These are phyloP conservation scores for Vitellaria paradoxa DNA, from an alignment of 179 eudicot species.

Conservation along the genomic window DNA sequence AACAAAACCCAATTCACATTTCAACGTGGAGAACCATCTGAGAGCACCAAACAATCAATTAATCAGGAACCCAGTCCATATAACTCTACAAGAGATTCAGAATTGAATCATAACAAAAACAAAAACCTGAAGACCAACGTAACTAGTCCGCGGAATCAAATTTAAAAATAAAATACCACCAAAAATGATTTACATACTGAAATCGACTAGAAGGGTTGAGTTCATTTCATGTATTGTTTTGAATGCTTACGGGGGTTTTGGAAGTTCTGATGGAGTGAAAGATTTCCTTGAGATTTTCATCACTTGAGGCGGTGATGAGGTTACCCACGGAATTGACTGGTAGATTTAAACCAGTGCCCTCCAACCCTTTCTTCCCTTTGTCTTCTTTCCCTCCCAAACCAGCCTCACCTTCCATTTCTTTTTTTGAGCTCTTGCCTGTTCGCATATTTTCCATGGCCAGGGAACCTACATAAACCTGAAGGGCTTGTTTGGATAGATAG, in stretches of 20 bases:
- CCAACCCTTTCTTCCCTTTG: constrained; percentile 13
- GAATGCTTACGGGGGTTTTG: constrained; percentile 53
- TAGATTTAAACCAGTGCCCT: constrained; percentile 11
- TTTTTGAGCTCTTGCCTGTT: not conserved
- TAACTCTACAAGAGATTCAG: not conserved
- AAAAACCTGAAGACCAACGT: not conserved
- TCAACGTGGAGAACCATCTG: not conserved
- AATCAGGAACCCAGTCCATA: not conserved
- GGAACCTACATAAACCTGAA: too few relatives aligned
- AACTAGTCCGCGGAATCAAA: not conserved
- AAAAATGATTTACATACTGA: not conserved
- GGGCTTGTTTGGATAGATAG: too few relatives aligned
- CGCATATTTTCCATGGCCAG: too few relatives aligned
- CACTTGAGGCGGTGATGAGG: constrained; percentile 48
- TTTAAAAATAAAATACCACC: not conserved
- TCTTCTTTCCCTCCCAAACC: constrained; percentile 10
- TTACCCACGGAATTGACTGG: constrained; percentile 31
- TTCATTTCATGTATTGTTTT: not conserved
- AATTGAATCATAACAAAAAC: not conserved
- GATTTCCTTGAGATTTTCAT: constrained; percentile 50
- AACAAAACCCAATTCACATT: not conserved
- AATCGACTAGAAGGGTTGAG: not conserved
- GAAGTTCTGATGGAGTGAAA: constrained; percentile 63
- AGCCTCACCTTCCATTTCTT: constrained; percentile 13
- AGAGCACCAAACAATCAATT: not conserved